Percentiles rank a stretch among this genome's conserved stretches.
phyloP scores from a whole-genome alignment of 202 grass and related monocot genomes.

The Carex arenaria region DNA sequence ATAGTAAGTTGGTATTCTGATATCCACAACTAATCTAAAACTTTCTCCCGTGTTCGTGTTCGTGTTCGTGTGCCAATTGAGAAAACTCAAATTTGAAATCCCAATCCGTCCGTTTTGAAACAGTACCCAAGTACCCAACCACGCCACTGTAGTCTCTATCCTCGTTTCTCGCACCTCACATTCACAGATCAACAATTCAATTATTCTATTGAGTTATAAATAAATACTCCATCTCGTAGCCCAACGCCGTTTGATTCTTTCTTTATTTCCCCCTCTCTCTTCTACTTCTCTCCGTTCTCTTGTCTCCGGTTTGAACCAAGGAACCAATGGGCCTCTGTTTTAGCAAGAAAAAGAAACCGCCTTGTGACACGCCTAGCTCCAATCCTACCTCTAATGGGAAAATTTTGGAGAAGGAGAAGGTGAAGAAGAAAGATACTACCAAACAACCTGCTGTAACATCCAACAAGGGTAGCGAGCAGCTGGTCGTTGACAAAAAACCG shows the following conservation, averaged over 20 bases:
- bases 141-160: background rate
- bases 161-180: background rate
- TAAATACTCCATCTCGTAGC: slow-evolving; percentile 6
- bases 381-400: background rate
- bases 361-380: slow-evolving; percentile 8
- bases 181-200: background rate
- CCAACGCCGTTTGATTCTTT: slow-evolving; percentile 16
- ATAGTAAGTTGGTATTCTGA: background rate
- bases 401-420: slow-evolving; percentile 20
- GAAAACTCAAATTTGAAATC: slow-evolving; percentile 38
- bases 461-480: slow-evolving; percentile 25
- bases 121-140: background rate
- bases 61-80: background rate
- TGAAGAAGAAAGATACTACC: slow-evolving; percentile 2
- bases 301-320: background rate
- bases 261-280: background rate
- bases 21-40: background rate
- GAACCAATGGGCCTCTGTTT: slow-evolving; percentile 79
- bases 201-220: slow-evolving; percentile 15
- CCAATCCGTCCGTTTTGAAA: slow-evolving; percentile 22
- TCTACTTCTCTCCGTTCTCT: background rate
- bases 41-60: background rate
- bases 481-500: slow-evolving; percentile 38
- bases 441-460: background rate
- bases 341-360: slow-evolving; percentile 64